These are phyloP conservation scores for Russula griseocarnosa DNA, from an alignment of 768 basidiomycete genomes.

Conservation along the genomic window DNA sequence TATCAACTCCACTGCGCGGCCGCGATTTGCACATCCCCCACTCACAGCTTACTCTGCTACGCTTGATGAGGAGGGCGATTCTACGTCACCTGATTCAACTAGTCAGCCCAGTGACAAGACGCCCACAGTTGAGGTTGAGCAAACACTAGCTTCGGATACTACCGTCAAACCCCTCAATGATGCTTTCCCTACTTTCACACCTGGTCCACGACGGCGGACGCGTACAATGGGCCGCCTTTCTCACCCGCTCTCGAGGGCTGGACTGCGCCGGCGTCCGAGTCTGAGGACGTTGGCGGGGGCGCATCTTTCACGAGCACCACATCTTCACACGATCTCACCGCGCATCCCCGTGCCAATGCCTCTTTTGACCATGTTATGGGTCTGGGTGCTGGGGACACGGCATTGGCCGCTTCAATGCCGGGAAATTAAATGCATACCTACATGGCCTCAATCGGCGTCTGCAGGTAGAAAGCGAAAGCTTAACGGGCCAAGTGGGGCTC, in stretches of 20 bases:
- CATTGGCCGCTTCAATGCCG: constrained; percentile 76
- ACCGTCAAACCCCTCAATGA: constrained; percentile 40
- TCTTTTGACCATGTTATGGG: constrained; percentile 85
- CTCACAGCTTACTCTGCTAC: constrained; percentile 10
- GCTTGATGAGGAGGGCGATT: constrained; percentile 17
- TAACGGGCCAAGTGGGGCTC: constrained; percentile 52
- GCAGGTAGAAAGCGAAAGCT: constrained; percentile 77
- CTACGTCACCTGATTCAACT: constrained; percentile 20
- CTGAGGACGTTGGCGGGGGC: constrained; percentile 45
- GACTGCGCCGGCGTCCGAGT: constrained; percentile 29
- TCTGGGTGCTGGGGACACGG: constrained; percentile 63
- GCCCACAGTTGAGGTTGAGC: constrained; percentile 33
- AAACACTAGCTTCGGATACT: constrained; percentile 33
- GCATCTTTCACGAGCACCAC: constrained; percentile 76
- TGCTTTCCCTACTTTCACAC: constrained; percentile 63
- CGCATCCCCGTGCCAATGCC: constrained; percentile 73
- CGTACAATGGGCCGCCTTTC: constrained; percentile 44
- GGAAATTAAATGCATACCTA: constrained; percentile 80
- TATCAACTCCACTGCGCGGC: constrained; percentile 77
- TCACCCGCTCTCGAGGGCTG: constrained; percentile 63
- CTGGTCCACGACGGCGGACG: constrained; percentile 48
- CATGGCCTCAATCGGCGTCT: constrained; percentile 79
- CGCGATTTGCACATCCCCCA: constrained; percentile 60
- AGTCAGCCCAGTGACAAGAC: constrained; percentile 36
- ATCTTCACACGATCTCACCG: constrained; percentile 85